These are phyloP conservation scores for Nigrospora osmanthi DNA, from an alignment of 2,329 filamentous ascomycete species.

Conservation along the genomic window DNA sequence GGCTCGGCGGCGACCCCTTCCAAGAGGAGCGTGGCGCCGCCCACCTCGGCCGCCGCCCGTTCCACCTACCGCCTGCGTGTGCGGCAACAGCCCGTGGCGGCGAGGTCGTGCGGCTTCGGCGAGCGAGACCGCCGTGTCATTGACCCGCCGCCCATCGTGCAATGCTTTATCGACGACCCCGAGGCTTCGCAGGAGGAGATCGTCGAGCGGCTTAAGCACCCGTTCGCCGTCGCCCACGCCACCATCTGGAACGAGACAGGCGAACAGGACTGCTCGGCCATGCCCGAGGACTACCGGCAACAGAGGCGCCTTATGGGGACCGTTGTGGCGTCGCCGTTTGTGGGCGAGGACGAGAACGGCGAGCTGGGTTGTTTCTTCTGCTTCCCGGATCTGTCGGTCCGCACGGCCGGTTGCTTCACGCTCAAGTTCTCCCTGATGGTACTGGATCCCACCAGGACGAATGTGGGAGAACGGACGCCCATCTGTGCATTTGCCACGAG, in stretches of 20 bases:
- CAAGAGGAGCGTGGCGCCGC: background rate
- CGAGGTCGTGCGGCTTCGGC: constrained; percentile 75
- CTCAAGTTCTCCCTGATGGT: constrained; percentile 68
- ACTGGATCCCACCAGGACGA: constrained; percentile 56
- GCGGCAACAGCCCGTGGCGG: constrained; percentile 71
- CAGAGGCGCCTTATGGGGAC: constrained; percentile 75
- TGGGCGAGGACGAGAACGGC: constrained; percentile 65
- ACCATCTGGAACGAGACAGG: constrained; percentile 66
- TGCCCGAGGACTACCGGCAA: constrained; percentile 64
- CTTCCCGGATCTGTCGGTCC: constrained; percentile 74
- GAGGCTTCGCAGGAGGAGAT: constrained; percentile 46
- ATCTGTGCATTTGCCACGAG: constrained; percentile 49
- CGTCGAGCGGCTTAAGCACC: constrained; percentile 43
- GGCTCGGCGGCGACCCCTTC: no score
- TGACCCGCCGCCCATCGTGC: constrained; percentile 76
- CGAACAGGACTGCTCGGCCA: constrained; percentile 58
- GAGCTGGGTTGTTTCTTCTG: constrained; percentile 77
- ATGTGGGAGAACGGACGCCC: constrained; percentile 42
- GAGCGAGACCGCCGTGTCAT: constrained; percentile 76
- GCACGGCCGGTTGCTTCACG: constrained; percentile 68
- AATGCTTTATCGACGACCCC: constrained; percentile 58
- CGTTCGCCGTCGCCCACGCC: constrained; percentile 67
- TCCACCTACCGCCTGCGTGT: constrained; percentile 45
- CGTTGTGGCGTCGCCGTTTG: constrained; percentile 67
- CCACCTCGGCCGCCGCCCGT: constrained; percentile 6